phyloP scores from a whole-genome alignment of 768 basidiomycete genomes.

The Russula lepida region DNA sequence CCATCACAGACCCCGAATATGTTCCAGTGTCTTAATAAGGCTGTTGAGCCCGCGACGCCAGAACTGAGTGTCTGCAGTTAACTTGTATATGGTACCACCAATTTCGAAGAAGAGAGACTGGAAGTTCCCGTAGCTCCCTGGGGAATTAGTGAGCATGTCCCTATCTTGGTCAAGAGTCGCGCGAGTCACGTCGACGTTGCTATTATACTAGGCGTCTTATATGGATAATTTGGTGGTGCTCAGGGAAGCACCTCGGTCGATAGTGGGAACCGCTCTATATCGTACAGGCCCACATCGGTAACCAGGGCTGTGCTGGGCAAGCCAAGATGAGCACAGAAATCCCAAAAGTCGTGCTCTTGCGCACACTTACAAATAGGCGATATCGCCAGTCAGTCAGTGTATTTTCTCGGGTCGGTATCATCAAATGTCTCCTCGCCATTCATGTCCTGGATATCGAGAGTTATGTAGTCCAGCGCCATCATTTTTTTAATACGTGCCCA shows the following conservation, averaged over 20 bases:
- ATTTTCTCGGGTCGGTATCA: conserved; percentile 28
- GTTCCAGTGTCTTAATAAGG: conserved; percentile 36
- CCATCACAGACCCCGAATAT: too few relatives aligned
- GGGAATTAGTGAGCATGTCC: conserved; percentile 27
- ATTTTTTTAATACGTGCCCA: too few relatives aligned
- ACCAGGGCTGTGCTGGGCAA: conserved; percentile 24
- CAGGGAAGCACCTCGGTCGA: too few relatives aligned
- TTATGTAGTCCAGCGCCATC: too few relatives aligned
- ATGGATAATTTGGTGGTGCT: too few relatives aligned
- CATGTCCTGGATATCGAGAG: too few relatives aligned
- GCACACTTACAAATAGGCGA: conserved; percentile 25
- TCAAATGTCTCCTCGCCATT: conserved; percentile 35
- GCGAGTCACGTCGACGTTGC: conserved; percentile 28
- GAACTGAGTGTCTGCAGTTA: conserved; percentile 39
- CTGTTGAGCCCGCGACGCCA: conserved; percentile 39
- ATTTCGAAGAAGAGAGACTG: conserved; percentile 29
- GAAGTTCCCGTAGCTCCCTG: conserved; percentile 26
- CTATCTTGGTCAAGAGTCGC: conserved; percentile 27
- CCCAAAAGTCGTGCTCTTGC: not conserved
- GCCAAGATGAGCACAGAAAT: not conserved
- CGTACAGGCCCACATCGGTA: too few relatives aligned
- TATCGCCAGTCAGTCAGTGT: conserved; percentile 27
- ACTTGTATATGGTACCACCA: conserved; percentile 28
- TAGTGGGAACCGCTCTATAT: too few relatives aligned
- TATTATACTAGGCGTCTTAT: conserved; percentile 26